Conservation (phyloP, 2,329 filamentous ascomycete genomes). For the Aspergillus versicolor region DNA sequence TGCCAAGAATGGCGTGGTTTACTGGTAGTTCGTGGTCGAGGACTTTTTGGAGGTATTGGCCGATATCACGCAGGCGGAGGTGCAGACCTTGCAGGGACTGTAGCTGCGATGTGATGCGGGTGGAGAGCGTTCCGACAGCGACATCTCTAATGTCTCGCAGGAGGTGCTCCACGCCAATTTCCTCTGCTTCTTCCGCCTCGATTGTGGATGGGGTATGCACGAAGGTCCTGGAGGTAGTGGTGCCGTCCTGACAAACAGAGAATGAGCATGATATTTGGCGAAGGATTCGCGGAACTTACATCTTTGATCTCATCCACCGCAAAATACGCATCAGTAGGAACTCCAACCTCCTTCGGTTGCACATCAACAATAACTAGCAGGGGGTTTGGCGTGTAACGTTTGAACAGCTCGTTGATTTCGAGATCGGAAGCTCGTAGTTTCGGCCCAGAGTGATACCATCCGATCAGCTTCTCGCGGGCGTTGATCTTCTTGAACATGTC, state of each 20-base stretch:
- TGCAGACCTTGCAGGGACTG: constrained; percentile 96
- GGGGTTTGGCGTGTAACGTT: constrained; percentile 96
- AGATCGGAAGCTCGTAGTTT: constrained; percentile 95
- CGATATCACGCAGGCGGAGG: constrained; percentile 90
- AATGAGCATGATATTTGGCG: neutral
- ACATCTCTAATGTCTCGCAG: constrained; percentile 98
- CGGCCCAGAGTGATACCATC: constrained; percentile 98
- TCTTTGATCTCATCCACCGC: constrained; percentile 99
- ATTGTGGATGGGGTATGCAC: constrained; percentile 98
- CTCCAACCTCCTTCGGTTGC: constrained; percentile 94
- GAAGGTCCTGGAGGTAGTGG: constrained; percentile 93
- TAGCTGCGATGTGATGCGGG: constrained; percentile 94
- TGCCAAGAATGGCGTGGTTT: constrained; percentile 95
- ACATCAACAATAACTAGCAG: constrained; percentile 97
- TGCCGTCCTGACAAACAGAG: constrained; percentile 70
- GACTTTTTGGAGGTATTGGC: constrained; percentile 92
- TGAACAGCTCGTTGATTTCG: constrained; percentile 99
- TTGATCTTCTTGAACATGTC: constrained; percentile 99
- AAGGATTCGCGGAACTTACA: constrained; percentile 58
- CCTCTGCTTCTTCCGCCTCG: constrained; percentile 97
- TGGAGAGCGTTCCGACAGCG: constrained; percentile 92
- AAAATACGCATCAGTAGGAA: constrained; percentile 98
- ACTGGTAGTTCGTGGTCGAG: constrained; percentile 88
- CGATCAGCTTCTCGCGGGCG: constrained; percentile 96
- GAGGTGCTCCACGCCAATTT: constrained; percentile 97